Base-by-base conservation (phyloP, 2,329 filamentous ascomycete genomes). In the Aspergillus candidus region DNA sequence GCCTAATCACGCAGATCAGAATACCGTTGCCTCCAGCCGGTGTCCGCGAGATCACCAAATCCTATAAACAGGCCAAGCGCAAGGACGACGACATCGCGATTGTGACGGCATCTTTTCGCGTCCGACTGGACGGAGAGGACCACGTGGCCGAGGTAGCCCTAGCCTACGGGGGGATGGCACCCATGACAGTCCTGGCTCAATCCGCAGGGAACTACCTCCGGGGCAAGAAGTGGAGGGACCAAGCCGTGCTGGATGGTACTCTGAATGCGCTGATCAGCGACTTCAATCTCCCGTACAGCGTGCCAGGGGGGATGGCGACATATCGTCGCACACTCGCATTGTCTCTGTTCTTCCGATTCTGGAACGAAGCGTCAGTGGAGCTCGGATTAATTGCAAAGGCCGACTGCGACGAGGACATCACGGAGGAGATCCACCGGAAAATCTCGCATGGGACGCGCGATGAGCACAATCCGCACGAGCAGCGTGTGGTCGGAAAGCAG, bases 21-120 rank as follows among this genome's bases (percentile, higher is more conserved):
- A 85, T 94, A 32, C 88, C 88, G 0, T 68, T 86, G 1, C 84
- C 85, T 1, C 74, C 73, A 4, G 14, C 29, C 2, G 74, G 79
- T 38, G 84, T 82, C 54, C 80, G 83, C 4, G 88, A 94, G 57
- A 85, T 82, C 57, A 84, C 91, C 61, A 78, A 83, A 37, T 82
- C 88, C 1, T 94, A 93, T 69, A 94, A 94, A 67, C 88, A 94
- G 65, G 82, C 88, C 1, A 94, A 94, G 70, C 74, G 88, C 52
- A 94, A 94, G 60, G 88, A 94, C 55, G 88, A 94, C 55, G 88
- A 94, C 58, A 94, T 94, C 59, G 88, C 88, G 3, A 94, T 94
- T 56, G 88, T 94, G 15, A 94, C 89, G 12, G 81, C 83, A 11
- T 86, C 87, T 0, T 68, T 94, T 46, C 77, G 86, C 29, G 73